A percentile compares a stretch with the other conserved stretches of the same genome.
phyloP scores from a whole-genome alignment of 495 filamentous ascomycete species.

The Aspergillus conjunctus region DNA sequence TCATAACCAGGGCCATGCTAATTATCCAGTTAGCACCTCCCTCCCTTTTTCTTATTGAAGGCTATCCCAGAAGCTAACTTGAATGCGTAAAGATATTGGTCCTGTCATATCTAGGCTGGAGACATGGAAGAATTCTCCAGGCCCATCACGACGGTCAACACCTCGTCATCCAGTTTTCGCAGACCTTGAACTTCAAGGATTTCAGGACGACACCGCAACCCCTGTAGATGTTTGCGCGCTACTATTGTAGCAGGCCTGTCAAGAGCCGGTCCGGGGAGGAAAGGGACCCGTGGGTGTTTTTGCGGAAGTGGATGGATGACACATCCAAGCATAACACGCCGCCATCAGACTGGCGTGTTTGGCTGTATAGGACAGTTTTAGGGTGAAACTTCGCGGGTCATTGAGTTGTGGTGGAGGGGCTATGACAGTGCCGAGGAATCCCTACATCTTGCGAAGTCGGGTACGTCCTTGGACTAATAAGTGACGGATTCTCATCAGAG shows the following conservation, averaged over 20 bases:
- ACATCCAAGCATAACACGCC: background rate
- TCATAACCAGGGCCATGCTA: conserved; percentile 3
- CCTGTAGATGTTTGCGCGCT: conserved; percentile 11
- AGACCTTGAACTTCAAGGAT: conserved; percentile 1
- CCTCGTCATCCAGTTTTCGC: conserved; percentile 19
- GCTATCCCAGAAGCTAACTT: no score
- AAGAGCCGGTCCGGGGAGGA: background rate
- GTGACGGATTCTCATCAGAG: background rate
- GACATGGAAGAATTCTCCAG: conserved; percentile 19
- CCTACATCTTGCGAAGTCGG: background rate
- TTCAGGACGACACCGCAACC: background rate
- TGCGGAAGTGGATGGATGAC: background rate
- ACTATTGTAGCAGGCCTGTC: conserved; percentile 18
- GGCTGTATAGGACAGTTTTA: background rate
- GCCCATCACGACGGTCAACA: conserved; percentile 17
- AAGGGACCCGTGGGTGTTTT: background rate
- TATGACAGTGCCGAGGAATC: background rate
- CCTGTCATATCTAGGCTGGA: conserved; percentile 15
- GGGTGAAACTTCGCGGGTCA: no score
- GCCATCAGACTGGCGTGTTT: background rate
- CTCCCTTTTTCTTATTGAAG: no score
- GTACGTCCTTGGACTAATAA: background rate
- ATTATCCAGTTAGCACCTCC: conserved; percentile 12
- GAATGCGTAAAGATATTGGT: conserved; percentile 14
- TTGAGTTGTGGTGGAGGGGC: no score